Evolutionary conservation across 345 rosid species (phyloP).

Genomic region (Lenwebbia sp.): DNA sequence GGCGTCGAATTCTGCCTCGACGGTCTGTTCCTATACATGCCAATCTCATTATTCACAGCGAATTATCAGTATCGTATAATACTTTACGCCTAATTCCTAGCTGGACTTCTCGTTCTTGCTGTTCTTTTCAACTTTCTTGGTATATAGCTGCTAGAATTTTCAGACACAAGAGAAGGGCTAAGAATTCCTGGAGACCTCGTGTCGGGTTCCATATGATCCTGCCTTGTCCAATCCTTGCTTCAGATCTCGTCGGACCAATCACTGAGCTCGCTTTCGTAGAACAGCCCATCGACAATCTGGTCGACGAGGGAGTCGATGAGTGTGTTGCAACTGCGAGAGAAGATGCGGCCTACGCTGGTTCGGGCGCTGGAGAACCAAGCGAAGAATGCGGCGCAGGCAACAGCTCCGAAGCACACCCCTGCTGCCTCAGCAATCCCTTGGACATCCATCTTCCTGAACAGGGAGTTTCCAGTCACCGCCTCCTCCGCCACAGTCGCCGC

Average conservation of each 20-base stretch:
- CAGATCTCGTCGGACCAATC: conserved; percentile 70
- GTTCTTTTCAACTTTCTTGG: not conserved
- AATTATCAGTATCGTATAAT: not conserved
- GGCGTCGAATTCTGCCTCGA: not conserved
- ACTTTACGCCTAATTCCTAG: not conserved
- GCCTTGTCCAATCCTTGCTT: not conserved
- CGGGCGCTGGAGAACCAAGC: conserved; percentile 83
- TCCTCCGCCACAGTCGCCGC: conserved; percentile 68
- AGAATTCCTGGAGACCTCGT: not conserved
- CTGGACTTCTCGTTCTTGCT: not conserved
- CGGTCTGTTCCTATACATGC: not conserved
- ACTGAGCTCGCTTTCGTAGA: conserved; percentile 47
- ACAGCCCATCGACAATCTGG: conserved; percentile 83
- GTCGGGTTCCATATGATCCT: not conserved
- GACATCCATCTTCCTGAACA: conserved; percentile 71
- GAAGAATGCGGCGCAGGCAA: conserved; percentile 54
- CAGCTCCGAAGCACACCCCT: conserved; percentile 62
- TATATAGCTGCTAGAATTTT: not conserved
- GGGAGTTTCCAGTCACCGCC: conserved; percentile 66
- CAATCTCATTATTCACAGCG: not conserved
- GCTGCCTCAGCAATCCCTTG: conserved; percentile 57
- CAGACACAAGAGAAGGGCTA: not conserved
- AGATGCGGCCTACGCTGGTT: conserved; percentile 57
- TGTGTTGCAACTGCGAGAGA: conserved; percentile 58
- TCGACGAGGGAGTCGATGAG: conserved; percentile 80